Percentiles rank a stretch among this genome's conserved stretches.
Evolutionary conservation across 768 basidiomycete species (phyloP).

Genomic region (Pulveroboletus sp.): DNA sequence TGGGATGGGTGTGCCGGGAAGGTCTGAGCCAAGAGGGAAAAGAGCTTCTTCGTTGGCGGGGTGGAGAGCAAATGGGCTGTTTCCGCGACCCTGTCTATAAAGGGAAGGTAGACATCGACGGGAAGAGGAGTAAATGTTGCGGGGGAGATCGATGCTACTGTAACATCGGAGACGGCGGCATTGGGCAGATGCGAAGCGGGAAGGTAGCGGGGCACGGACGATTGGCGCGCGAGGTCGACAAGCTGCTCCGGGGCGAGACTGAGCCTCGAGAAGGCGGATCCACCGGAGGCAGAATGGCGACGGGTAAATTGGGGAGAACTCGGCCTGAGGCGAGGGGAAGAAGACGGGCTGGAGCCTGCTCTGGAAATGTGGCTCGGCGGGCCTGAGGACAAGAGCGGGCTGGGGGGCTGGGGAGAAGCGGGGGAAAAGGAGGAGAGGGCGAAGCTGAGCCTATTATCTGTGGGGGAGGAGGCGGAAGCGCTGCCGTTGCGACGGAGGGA

Average conservation of each 20-base stretch:
- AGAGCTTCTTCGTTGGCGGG: slow-evolving; percentile 65
- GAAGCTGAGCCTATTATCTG: slow-evolving; percentile 49
- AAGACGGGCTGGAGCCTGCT: slow-evolving; percentile 31
- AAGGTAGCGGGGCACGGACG: slow-evolving; percentile 41
- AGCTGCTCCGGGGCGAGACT: slow-evolving; percentile 70
- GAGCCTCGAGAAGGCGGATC: slow-evolving; percentile 39
- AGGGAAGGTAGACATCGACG: slow-evolving; percentile 77
- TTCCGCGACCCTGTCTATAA: slow-evolving; percentile 77
- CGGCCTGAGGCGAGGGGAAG: slow-evolving; percentile 46
- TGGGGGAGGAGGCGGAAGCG: slow-evolving; percentile 25
- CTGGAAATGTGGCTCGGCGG: slow-evolving; percentile 32
- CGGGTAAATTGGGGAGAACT: slow-evolving; percentile 41
- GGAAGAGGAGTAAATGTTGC: slow-evolving; percentile 73
- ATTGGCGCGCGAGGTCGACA: slow-evolving; percentile 64
- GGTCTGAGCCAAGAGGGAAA: slow-evolving; percentile 69
- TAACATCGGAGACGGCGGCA: not conserved
- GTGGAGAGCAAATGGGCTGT: slow-evolving; percentile 63
- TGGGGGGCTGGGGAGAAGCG: slow-evolving; percentile 17
- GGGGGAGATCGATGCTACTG: slow-evolving; percentile 27
- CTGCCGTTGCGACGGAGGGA: slow-evolving; percentile 31
- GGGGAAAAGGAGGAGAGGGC: slow-evolving; percentile 62
- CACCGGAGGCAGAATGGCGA: slow-evolving; percentile 30
- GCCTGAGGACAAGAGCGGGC: slow-evolving; percentile 22
- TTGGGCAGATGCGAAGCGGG: not conserved
- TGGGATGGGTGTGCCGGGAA: slow-evolving; percentile 40